These are phyloP conservation scores for Coemansia sp. DNA, from an alignment of 192 early-diverging fungal species.

Conservation along the genomic window DNA sequence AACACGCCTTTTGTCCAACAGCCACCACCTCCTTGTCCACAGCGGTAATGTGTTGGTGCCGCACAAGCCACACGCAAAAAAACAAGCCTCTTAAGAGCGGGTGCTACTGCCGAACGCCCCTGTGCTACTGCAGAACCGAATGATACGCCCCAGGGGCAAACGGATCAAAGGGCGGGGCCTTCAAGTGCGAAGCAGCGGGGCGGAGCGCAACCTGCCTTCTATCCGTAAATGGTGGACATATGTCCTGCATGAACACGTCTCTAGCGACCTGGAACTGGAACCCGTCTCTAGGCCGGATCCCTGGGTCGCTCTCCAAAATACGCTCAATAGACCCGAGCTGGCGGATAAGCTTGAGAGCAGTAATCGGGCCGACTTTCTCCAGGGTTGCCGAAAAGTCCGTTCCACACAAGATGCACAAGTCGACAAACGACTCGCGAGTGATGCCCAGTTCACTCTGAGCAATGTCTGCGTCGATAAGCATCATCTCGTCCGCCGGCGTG, in stretches of 20 bases:
- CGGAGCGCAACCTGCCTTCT: slow-evolving; percentile 12
- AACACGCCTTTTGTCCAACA: not conserved
- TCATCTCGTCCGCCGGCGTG: slow-evolving; percentile 12
- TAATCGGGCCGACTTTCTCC: slow-evolving; percentile 63
- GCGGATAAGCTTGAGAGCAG: slow-evolving; percentile 58
- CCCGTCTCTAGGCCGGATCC: slow-evolving; percentile 30
- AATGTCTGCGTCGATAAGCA: slow-evolving; percentile 55
- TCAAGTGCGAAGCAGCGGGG: not conserved
- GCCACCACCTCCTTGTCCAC: not conserved
- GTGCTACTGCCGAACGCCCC: not conserved
- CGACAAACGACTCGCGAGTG: slow-evolving; percentile 56
- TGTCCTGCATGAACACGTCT: slow-evolving; percentile 30
- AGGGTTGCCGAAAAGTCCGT: slow-evolving; percentile 71
- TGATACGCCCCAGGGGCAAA: not conserved
- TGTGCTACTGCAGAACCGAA: not conserved
- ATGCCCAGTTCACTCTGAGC: slow-evolving; percentile 55
- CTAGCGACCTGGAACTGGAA: slow-evolving; percentile 47
- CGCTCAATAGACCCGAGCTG: slow-evolving; percentile 64
- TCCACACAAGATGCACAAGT: slow-evolving; percentile 75
- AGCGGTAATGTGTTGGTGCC: not conserved
- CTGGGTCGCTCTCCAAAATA: slow-evolving; percentile 38
- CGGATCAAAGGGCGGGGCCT: slow-evolving; percentile 2
- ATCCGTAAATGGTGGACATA: slow-evolving; percentile 8
- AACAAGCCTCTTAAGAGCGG: not conserved
- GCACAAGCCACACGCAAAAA: not conserved